Evolutionary conservation across 192 early-diverging fungal genomes (phyloP).

Genomic region (Kickxella alabastrina): DNA sequence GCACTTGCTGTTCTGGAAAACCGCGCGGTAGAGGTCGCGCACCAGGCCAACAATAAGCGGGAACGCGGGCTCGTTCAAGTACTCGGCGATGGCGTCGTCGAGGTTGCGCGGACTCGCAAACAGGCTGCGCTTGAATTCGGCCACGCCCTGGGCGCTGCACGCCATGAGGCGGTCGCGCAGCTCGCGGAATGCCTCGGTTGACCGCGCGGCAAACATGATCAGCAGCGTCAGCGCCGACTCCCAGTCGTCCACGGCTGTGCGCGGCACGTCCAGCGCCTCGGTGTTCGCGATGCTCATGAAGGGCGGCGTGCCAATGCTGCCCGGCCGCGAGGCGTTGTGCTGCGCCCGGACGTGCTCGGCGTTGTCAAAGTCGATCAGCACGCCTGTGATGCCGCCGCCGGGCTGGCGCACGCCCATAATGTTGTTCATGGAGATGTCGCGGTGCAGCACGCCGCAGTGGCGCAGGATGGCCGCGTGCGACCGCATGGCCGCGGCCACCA

Average conservation of each 20-base stretch:
- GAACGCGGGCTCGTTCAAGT: conserved; percentile 21
- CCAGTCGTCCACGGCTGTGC: conserved; percentile 46
- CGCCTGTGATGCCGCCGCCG: conserved; percentile 18
- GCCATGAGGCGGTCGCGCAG: conserved; percentile 24
- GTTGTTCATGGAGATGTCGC: conserved; percentile 49
- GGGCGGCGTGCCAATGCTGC: conserved; percentile 40
- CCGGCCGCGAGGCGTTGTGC: conserved; percentile 20
- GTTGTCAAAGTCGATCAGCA: conserved; percentile 50
- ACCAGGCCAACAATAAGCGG: conserved; percentile 19
- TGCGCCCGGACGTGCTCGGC: conserved; percentile 8
- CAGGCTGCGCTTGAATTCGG: conserved; percentile 34
- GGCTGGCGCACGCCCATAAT: conserved; percentile 24
- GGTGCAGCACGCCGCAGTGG: conserved; percentile 25
- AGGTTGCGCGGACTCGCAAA: conserved; percentile 17
- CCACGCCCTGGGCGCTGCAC: conserved; percentile 13
- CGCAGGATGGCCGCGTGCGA: conserved; percentile 25
- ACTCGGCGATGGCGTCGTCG: conserved; percentile 20
- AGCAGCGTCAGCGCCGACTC: conserved; percentile 39
- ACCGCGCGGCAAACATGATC: conserved; percentile 33
- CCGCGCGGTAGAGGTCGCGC: conserved; percentile 23
- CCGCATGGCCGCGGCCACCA: conserved; percentile 43
- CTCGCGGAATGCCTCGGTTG: conserved; percentile 13
- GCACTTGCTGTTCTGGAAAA: conserved; percentile 33
- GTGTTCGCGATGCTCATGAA: conserved; percentile 49
- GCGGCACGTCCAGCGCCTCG: conserved; percentile 41